Evolutionary conservation across 2,329 filamentous ascomycete species (phyloP).

Genomic region (Beauveria medogensis): DNA sequence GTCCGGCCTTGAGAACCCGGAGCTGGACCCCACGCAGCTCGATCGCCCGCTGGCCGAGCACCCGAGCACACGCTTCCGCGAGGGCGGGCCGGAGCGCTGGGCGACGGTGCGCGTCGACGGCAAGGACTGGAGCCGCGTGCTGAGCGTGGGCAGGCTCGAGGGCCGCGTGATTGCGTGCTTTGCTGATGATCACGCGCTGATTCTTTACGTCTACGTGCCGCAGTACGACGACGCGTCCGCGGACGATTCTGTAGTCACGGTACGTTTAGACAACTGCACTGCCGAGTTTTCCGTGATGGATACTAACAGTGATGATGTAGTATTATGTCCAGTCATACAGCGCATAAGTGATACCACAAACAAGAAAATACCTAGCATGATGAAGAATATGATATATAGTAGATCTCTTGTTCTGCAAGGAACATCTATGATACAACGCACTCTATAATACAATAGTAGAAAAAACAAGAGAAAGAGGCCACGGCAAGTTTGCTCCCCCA

Average conservation of each 20-base stretch:
- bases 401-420: constrained; percentile 1
- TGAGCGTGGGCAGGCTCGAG: constrained; percentile 83
- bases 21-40: constrained; percentile 71
- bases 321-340: constrained; percentile 39
- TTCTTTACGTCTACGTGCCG: constrained; percentile 74
- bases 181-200: constrained; percentile 69
- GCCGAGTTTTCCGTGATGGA: not conserved
- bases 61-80: constrained; percentile 71
- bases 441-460: constrained; percentile 7
- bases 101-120: constrained; percentile 86
- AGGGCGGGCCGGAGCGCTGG: constrained; percentile 74
- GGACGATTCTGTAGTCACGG: constrained; percentile 69
- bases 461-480: not conserved
- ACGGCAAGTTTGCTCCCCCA: not conserved
- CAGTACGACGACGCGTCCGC: constrained; percentile 57
- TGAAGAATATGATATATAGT: constrained; percentile 9
- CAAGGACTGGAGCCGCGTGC: constrained; percentile 87
- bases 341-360: constrained; percentile 5
- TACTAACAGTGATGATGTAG: constrained; percentile 21
- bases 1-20: constrained; percentile 78
- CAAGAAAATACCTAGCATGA: not conserved
- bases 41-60: constrained; percentile 67
- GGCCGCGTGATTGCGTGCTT: constrained; percentile 91
- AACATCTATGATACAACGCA: constrained; percentile 10
- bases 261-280: constrained; percentile 31